A percentile compares a stretch with the other conserved stretches of the same genome.
Conservation (phyloP, 441 rosid genomes). For the Arabidopsis hybrid region DNA sequence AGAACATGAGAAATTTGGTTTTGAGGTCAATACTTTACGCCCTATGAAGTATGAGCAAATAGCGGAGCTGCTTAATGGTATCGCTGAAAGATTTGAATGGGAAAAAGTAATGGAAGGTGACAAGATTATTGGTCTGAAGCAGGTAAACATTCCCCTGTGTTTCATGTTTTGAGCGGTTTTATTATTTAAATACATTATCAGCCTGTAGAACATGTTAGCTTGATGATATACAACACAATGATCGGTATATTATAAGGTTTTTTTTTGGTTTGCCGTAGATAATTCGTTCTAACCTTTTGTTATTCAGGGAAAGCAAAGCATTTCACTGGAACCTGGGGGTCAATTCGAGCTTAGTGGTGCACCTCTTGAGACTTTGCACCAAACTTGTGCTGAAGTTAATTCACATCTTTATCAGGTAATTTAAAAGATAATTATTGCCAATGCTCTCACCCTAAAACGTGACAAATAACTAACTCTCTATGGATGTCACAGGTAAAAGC, state of each 20-base stretch:
- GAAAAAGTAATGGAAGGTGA: constrained; percentile 94
- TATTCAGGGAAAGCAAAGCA: constrained; percentile 93
- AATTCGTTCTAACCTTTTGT: constrained; percentile 20
- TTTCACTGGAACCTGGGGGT: constrained; percentile 99
- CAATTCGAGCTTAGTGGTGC: constrained; percentile 99
- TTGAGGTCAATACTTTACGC: constrained; percentile 72
- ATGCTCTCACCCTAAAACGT: neutral
- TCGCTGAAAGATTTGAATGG: constrained; percentile 99
- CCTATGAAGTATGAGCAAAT: constrained; percentile 98
- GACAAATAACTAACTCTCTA: constrained; percentile 1
- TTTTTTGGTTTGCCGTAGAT: neutral
- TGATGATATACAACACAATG: constrained; percentile 4
- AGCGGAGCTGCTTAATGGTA: constrained; percentile 86
- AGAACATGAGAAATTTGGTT: constrained; percentile 99
- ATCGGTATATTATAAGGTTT: neutral
- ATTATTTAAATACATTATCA: neutral
- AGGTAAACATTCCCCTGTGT: constrained; percentile 52
- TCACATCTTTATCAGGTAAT: constrained; percentile 98
- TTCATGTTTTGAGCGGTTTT: neutral
- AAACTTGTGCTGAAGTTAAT: constrained; percentile 99
- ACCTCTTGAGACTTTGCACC: constrained; percentile 98
- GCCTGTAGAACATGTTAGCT: constrained; percentile 27
- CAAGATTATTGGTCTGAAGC: constrained; percentile 87
- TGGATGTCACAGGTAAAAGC: constrained; percentile 70
- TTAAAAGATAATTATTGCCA: constrained; percentile 5